phyloP scores from a whole-genome alignment of 2,329 filamentous ascomycete genomes.

The Keithomyces neogunnii region DNA sequence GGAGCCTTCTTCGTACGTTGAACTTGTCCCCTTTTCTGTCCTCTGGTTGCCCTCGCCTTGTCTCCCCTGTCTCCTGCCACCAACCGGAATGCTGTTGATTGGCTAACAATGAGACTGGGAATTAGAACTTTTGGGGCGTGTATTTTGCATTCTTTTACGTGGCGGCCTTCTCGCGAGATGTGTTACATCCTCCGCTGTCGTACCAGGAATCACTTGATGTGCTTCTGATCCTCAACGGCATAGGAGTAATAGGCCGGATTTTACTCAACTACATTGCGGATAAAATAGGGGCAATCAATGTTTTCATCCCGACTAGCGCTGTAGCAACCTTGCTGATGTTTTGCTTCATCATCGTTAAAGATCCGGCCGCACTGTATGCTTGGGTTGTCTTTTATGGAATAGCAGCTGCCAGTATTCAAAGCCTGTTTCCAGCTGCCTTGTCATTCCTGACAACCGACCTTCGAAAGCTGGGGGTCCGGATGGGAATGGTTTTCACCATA shows the following conservation, averaged over 20 bases:
- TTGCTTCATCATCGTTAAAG: slow-evolving; percentile 44
- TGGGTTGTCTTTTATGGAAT: slow-evolving; percentile 59
- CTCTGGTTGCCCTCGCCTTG: no score
- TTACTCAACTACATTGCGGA: slow-evolving; percentile 48
- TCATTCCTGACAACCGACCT: slow-evolving; percentile 41
- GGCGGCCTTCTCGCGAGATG: slow-evolving; percentile 26
- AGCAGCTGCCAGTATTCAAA: slow-evolving; percentile 54
- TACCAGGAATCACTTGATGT: slow-evolving; percentile 45
- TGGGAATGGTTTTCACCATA: slow-evolving; percentile 54
- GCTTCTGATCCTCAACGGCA: slow-evolving; percentile 49
- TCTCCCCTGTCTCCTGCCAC: no score
- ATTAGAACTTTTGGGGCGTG: slow-evolving; percentile 32
- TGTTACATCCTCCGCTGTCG: slow-evolving; percentile 28
- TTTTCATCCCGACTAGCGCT: slow-evolving; percentile 40
- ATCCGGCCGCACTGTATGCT: slow-evolving; percentile 32
- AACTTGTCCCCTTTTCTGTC: no score
- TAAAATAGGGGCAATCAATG: slow-evolving; percentile 44
- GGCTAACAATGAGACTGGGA: no score
- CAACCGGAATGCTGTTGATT: no score
- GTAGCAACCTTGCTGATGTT: slow-evolving; percentile 35
- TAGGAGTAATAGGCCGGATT: slow-evolving; percentile 47
- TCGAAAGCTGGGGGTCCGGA: slow-evolving; percentile 43
- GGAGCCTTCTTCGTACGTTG: slow-evolving; percentile 23
- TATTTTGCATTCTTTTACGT: slow-evolving; percentile 42
- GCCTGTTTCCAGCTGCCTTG: slow-evolving; percentile 50